Evolutionary conservation across 2,329 filamentous ascomycete species (phyloP), one percentile per base, ranked within the genome.

Genomic region (Harringtonia aguacate): DNA sequence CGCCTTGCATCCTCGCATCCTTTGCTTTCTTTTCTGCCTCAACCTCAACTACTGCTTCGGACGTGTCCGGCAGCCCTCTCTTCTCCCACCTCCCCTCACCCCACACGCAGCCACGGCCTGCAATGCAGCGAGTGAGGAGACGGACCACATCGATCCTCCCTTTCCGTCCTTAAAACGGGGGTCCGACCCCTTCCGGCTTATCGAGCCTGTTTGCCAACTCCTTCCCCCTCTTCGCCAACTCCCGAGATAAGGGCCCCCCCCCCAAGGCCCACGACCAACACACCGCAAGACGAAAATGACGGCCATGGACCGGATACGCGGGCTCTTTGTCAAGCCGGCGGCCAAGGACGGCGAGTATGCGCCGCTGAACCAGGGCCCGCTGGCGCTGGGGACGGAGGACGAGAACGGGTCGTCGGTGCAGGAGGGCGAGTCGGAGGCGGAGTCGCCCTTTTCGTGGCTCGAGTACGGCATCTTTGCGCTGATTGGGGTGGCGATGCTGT

Each of bases 401-500:
- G 51, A 52, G 45, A 50, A 52, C 22, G 53, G 52, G 21, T 48
- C 56, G 42, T 51, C 48, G 28, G 50, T 53, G 14, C 44, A 57
- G 21, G 54, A 61, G 43, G 56, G 56, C 35, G 55, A 58, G 4
- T 45, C 48, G 6, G 53, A 57, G 45, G 50, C 33, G 17, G 56
- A 67, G 30, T 56, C 65, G 29, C 69, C 70, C 17, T 95, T 95
- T 66, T 94, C 87, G 49, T 88, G 84, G 79, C 58, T 86, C 30
- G 86, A 94, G 60, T 98, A 97, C 64, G 68, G 65, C 54, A 81
- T 95, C 58, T 97, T 97, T 62, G 69, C 84, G 45, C 67, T 95
- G 41, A 69, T 97, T 22, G 92, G 92, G 41, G 73, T 95, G 45
- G 86, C 89, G 42, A 97, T 97, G 92, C 73, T 97, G 36, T 97